Evolutionary conservation across 2,329 filamentous ascomycete genomes (phyloP).

Genomic region (Alternaria triticimaculans): DNA sequence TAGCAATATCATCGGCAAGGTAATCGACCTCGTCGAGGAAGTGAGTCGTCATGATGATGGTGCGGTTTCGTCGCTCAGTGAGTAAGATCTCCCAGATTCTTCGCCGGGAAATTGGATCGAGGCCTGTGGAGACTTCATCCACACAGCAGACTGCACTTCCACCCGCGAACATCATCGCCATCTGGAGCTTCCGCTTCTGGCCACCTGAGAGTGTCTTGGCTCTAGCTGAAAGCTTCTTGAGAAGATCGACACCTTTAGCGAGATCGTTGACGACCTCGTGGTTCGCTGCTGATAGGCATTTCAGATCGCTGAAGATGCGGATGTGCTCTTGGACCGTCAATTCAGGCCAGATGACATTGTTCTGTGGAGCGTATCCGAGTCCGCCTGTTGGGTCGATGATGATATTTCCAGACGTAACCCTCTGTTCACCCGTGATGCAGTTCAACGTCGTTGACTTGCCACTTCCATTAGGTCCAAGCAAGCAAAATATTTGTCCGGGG

Average conservation of each 20-base stretch:
- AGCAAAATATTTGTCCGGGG: slow-evolving; percentile 81
- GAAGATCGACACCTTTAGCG: slow-evolving; percentile 75
- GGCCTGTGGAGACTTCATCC: slow-evolving; percentile 87
- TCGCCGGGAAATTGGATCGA: slow-evolving; percentile 85
- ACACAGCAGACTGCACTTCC: slow-evolving; percentile 88
- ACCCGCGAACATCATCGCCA: slow-evolving; percentile 95
- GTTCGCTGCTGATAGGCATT: slow-evolving; percentile 58
- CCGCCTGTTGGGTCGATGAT: slow-evolving; percentile 78
- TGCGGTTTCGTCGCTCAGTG: slow-evolving; percentile 79
- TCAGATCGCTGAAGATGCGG: slow-evolving; percentile 81
- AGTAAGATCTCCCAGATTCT: slow-evolving; percentile 96
- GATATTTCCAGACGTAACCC: slow-evolving; percentile 77
- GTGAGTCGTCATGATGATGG: slow-evolving; percentile 88
- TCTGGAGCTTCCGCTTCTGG: slow-evolving; percentile 89
- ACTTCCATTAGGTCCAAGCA: slow-evolving; percentile 87
- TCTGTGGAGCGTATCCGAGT: slow-evolving; percentile 89
- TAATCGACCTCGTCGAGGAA: slow-evolving; percentile 94
- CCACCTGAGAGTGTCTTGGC: slow-evolving; percentile 85
- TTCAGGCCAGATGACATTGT: slow-evolving; percentile 92
- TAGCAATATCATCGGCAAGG: slow-evolving; percentile 85
- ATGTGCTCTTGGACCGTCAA: slow-evolving; percentile 87
- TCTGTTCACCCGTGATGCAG: slow-evolving; percentile 82
- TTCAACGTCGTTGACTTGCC: slow-evolving; percentile 92
- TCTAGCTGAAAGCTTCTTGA: slow-evolving; percentile 72
- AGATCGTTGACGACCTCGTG: slow-evolving; percentile 67